Evolutionary conservation across 257 asterid genomes (phyloP).

Genomic region (Cruciata laevipes): DNA sequence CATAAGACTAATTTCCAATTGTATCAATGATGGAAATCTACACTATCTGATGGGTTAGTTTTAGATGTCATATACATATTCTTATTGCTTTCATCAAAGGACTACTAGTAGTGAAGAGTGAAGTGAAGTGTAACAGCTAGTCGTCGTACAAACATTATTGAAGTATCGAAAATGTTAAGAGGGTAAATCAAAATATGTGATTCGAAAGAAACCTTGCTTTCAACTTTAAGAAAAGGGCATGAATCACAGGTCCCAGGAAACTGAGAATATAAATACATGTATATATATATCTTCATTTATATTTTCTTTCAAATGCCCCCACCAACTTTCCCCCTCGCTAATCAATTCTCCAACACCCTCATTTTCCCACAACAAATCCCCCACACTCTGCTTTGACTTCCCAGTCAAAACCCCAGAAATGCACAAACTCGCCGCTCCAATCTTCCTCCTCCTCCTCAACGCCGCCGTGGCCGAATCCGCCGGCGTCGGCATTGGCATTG

Average conservation of each 20-base stretch:
- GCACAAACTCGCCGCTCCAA: slow-evolving; percentile 17
- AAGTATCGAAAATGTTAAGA: neutral
- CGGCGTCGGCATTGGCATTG: slow-evolving; percentile 32
- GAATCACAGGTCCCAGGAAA: neutral
- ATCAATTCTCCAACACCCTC: slow-evolving; percentile 44
- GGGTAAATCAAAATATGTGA: neutral
- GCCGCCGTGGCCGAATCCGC: slow-evolving; percentile 46
- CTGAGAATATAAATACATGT: neutral
- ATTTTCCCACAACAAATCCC: slow-evolving; percentile 29
- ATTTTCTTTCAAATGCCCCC: slow-evolving; percentile 21
- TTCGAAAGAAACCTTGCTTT: no score
- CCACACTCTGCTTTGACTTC: slow-evolving; percentile 4
- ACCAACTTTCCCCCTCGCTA: slow-evolving; percentile 23
- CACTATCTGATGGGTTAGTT: no score
- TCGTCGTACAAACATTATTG: neutral
- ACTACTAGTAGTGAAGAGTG: no score
- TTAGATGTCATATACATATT: no score
- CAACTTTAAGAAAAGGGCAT: neutral
- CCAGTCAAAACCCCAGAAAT: slow-evolving; percentile 22
- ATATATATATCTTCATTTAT: neutral
- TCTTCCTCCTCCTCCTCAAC: slow-evolving; percentile 25
- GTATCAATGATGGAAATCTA: no score
- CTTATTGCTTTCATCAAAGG: no score
- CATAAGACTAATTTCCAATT: no score
- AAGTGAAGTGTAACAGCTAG: no score